Percentiles rank a stretch among this genome's conserved stretches.
phyloP scores from a whole-genome alignment of 331 rosid species.

The Malus hybrid region DNA sequence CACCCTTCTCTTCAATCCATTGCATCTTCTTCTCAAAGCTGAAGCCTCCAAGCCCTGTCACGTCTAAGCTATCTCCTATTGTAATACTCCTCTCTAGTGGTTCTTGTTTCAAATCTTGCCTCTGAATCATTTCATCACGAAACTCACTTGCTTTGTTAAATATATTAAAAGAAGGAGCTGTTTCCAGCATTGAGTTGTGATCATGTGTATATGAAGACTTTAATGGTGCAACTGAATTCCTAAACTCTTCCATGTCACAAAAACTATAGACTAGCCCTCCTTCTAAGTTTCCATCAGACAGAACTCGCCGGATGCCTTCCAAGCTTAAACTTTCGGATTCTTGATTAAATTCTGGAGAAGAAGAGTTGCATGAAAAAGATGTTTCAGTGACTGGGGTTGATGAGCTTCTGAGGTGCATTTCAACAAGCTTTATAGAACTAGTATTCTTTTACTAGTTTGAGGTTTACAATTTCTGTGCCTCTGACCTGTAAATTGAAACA shows the following conservation, averaged over 20 bases:
- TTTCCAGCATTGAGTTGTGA: constrained; percentile 20
- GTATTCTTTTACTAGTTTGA: neutral
- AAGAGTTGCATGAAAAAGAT: neutral
- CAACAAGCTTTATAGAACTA: neutral
- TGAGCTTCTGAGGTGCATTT: constrained; percentile 5
- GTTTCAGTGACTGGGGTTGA: constrained; percentile 5
- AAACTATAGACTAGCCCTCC: neutral
- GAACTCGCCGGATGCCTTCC: neutral
- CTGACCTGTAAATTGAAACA: constrained; percentile 1
- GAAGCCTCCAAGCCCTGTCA: constrained; percentile 29
- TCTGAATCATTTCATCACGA: constrained; percentile 10
- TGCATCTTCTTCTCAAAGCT: constrained; percentile 41
- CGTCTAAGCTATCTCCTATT: constrained; percentile 16
- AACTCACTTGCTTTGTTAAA: constrained; percentile 21
- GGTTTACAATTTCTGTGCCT: neutral
- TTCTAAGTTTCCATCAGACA: constrained; percentile 5
- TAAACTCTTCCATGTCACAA: constrained; percentile 21
- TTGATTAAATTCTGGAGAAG: neutral
- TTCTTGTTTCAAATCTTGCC: constrained; percentile 14
- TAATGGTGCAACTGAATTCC: neutral
- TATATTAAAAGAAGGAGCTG: constrained; percentile 64
- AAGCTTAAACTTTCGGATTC: neutral
- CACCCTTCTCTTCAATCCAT: constrained; percentile 48
- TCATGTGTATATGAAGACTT: neutral
- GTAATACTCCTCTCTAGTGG: constrained; percentile 25